Evolutionary conservation across 345 rosid genomes (phyloP).

Genomic region (Eucalyptus brandiana): DNA sequence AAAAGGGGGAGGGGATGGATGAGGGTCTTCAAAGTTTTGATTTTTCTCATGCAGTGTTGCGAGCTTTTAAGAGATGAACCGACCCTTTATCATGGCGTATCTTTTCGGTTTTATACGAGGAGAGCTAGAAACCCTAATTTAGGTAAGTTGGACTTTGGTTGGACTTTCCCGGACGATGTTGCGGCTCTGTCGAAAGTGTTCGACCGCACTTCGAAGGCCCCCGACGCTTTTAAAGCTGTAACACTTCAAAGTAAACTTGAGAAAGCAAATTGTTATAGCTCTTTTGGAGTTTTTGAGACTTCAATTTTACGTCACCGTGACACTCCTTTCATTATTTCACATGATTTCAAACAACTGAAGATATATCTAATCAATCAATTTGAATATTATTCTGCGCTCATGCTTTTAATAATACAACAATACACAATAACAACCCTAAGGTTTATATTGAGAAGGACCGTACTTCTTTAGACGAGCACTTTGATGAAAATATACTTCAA

Average conservation of each 20-base stretch:
- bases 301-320: neutral
- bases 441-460: neutral
- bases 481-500: neutral
- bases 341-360: neutral
- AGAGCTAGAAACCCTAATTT: neutral
- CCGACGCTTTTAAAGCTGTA: neutral
- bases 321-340: neutral
- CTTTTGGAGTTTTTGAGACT: neutral
- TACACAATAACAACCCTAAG: neutral
- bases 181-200: neutral
- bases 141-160: neutral
- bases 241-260: neutral
- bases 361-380: neutral
- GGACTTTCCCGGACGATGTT: neutral
- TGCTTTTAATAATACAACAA: neutral
- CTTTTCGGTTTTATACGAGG: neutral
- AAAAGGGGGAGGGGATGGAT: neutral
- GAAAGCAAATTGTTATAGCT: neutral
- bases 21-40: neutral
- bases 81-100: neutral
- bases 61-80: neutral
- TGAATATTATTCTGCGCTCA: neutral
- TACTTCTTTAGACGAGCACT: neutral
- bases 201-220: neutral
- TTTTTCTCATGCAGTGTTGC: neutral